Percentiles rank a stretch among this genome's conserved stretches.
Evolutionary conservation across 371 early-diverging fungal species (phyloP).

Genomic region (Circinella umbellata): DNA sequence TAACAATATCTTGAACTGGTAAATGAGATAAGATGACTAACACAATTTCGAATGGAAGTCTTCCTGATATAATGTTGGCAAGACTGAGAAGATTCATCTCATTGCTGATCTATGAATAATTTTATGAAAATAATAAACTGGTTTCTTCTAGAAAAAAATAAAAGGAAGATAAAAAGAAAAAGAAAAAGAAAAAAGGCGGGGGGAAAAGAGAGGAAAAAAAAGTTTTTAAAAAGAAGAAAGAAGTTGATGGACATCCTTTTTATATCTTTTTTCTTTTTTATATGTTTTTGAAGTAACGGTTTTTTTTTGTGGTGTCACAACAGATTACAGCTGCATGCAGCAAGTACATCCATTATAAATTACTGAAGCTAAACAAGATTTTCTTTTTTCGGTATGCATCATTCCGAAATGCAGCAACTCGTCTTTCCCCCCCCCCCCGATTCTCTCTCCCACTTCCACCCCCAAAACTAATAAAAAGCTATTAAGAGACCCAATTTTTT

Average conservation of each 20-base stretch:
- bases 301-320: background rate
- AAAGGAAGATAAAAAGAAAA: background rate
- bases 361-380: too few species aligned
- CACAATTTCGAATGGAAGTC: slow-evolving; percentile 17
- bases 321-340: slow-evolving; percentile 3
- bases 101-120: background rate
- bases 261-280: background rate
- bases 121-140: too few species aligned
- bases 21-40: slow-evolving; percentile 8
- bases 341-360: too few species aligned
- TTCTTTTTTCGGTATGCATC: too few species aligned
- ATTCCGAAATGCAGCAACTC: too few species aligned
- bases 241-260: background rate
- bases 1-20: slow-evolving; percentile 12
- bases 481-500: too few species aligned
- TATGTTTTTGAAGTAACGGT: background rate
- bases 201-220: background rate
- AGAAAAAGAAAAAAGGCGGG: background rate
- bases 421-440: too few species aligned
- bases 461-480: too few species aligned
- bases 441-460: too few species aligned
- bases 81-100: slow-evolving; percentile 14
- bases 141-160: too few species aligned
- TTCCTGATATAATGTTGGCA: slow-evolving; percentile 10
- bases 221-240: too few species aligned